Percentiles rank a stretch among this genome's conserved stretches.
Conservation (phyloP, 202 grass and related monocot species). For the Hordeum pubiflorum region DNA sequence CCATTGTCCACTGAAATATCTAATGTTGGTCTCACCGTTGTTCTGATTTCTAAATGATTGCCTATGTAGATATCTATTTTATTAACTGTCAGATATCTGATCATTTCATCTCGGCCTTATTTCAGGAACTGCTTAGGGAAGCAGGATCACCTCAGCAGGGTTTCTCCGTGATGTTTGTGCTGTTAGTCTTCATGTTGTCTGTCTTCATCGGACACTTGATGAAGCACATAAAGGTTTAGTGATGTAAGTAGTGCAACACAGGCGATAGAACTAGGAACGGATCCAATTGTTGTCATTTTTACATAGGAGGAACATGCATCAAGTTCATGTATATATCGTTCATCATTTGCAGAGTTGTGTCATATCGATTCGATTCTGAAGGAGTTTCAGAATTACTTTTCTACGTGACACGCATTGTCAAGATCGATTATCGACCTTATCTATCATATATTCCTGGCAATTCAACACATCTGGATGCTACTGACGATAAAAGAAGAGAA, state of each 20-base stretch:
- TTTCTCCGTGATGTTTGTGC: slow-evolving; percentile 55
- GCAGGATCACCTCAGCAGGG: slow-evolving; percentile 34
- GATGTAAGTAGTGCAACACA: not conserved
- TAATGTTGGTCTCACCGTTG: not conserved
- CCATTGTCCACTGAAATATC: not conserved
- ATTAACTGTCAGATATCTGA: not conserved
- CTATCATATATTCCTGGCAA: not conserved
- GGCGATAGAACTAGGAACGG: not conserved
- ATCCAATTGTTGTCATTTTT: not conserved
- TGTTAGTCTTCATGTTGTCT: slow-evolving; percentile 57
- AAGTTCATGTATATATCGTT: slow-evolving; percentile 1
- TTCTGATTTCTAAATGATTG: not conserved
- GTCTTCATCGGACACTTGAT: slow-evolving; percentile 56
- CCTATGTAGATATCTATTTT: not conserved
- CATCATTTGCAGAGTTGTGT: not conserved
- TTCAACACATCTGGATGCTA: not conserved
- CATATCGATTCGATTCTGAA: not conserved
- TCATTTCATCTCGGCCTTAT: not conserved
- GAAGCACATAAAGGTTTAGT: slow-evolving; percentile 39
- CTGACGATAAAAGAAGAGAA: not conserved
- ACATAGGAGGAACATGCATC: not conserved
- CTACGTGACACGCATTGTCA: not conserved
- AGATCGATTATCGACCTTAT: not conserved
- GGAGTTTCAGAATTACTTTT: not conserved
- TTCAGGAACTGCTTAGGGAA: slow-evolving; percentile 35